Evolutionary conservation across 345 rosid species (phyloP), one percentile per base, ranked within the genome.

Genomic region (Sisymbrium irio): DNA sequence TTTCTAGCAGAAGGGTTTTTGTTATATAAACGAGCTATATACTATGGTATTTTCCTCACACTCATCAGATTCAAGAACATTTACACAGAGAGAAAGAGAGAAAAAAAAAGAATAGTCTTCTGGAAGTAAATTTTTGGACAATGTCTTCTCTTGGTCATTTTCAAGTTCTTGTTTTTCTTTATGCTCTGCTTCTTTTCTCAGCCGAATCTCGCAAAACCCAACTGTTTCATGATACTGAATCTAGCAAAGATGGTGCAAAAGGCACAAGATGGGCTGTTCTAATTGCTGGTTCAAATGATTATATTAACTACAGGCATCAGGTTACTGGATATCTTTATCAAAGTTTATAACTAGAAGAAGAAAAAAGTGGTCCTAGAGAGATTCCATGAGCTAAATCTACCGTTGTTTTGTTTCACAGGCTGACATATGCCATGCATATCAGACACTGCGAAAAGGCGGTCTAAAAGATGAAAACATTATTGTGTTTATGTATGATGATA

Each of bases 401-500:
- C 45, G n/a, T 46, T 64, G 8, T 47, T 19, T 66, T 51, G 6
- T 25, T 55, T 71, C 4, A 46, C 73, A 89, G 92, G 92, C 97
- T 14, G 89, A 90, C 74, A 68, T 87, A 19, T 86, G 97, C 63
- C 97, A 90, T 71, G 94, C 94, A 3, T 88, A 90, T 66, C 94
- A 88, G 46, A 66, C 79, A 6, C 55, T 86, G 50, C 80, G 70
- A 59, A 80, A 66, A 39, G 90, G 89, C 1, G 97, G 94, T 49
- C 1, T 87, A 55, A 77, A 82, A 53, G 94, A 88, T 4, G 90
- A 90, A 44, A 90, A 90, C 78, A 90, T 88, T 14, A 78, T 88
- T 10, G 94, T 90, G 39, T 86, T 90, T 81, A 88, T 90, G 97
- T 85, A 88, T 42, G 97, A 88, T 74, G 97, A 88, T 65, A 85